Percentiles rank a stretch among this genome's conserved stretches.
phyloP scores from a whole-genome alignment of 129 eudicot genomes.

The Helianthus tuberosus region DNA sequence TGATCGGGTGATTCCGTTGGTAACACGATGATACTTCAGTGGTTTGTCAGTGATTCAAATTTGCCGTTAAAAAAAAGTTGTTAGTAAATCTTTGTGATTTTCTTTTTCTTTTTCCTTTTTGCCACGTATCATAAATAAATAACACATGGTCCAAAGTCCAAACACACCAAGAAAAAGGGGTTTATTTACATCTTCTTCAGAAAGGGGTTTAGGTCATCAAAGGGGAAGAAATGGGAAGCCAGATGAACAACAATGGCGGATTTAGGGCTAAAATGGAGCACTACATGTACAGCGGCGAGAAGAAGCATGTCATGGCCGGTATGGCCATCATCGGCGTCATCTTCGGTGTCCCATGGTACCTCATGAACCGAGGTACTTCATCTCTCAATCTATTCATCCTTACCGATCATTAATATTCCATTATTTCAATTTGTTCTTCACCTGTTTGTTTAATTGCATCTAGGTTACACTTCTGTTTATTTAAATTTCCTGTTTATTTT shows the following conservation, averaged over 20 bases:
- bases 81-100: no score
- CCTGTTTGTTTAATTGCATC: not conserved
- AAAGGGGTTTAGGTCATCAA: constrained; percentile 21
- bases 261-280: constrained; percentile 77
- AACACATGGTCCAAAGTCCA: not conserved
- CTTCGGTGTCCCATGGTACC: constrained; percentile 88
- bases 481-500: not conserved
- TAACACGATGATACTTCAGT: no score
- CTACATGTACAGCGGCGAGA: constrained; percentile 81
- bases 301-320: constrained; percentile 87
- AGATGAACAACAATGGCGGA: constrained; percentile 47
- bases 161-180: not conserved
- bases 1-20: no score
- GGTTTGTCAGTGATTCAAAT: no score
- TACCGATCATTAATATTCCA: not conserved
- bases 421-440: not conserved
- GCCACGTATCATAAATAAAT: not conserved
- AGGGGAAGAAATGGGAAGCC: constrained; percentile 50
- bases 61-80: no score
- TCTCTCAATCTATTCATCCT: not conserved
- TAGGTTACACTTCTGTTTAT: not conserved
- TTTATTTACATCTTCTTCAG: constrained; percentile 5
- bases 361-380: constrained; percentile 77
- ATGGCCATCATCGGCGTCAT: constrained; percentile 63
- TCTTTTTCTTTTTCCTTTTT: no score